These are phyloP conservation scores for Mrakia blollopis DNA, from an alignment of 768 basidiomycete genomes.

Conservation along the genomic window DNA sequence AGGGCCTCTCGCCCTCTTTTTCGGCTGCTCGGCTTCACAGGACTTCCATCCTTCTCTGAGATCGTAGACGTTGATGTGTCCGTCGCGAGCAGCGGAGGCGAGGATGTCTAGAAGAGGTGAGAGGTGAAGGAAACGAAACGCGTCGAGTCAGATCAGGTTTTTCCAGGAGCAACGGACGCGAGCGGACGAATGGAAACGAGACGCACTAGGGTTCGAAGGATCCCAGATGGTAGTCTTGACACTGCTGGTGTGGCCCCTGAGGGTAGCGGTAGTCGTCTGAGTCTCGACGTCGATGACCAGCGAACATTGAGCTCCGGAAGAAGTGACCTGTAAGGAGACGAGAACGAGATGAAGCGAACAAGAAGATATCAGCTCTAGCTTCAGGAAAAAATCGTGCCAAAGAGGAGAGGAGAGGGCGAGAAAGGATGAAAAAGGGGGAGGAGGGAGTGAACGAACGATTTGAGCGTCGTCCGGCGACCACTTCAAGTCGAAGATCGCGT, in stretches of 20 bases:
- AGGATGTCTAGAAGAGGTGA: slow-evolving; percentile 35
- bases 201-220: slow-evolving; percentile 36
- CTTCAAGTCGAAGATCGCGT: slow-evolving; percentile 42
- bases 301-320: slow-evolving; percentile 39
- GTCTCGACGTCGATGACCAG: slow-evolving; percentile 37
- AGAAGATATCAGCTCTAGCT: background rate
- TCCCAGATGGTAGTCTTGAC: slow-evolving; percentile 40
- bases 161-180: background rate
- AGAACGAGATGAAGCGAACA: too few species aligned
- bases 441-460: slow-evolving; percentile 31
- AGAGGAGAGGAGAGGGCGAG: background rate
- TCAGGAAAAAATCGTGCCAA: background rate
- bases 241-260: slow-evolving; percentile 38
- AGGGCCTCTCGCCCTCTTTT: background rate
- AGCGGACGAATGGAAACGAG: background rate
- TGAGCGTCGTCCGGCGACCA: slow-evolving; percentile 38
- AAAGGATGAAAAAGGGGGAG: too few species aligned
- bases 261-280: slow-evolving; percentile 23
- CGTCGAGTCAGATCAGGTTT: background rate
- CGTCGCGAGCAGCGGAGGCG: slow-evolving; percentile 41
- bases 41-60: slow-evolving; percentile 22
- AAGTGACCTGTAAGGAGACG: slow-evolving; percentile 35
- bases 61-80: slow-evolving; percentile 40
- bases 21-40: background rate
- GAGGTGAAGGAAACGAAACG: background rate